Conservation (phyloP, 176 grass and related monocot genomes). For the Bolboschoenus planiculmis region DNA sequence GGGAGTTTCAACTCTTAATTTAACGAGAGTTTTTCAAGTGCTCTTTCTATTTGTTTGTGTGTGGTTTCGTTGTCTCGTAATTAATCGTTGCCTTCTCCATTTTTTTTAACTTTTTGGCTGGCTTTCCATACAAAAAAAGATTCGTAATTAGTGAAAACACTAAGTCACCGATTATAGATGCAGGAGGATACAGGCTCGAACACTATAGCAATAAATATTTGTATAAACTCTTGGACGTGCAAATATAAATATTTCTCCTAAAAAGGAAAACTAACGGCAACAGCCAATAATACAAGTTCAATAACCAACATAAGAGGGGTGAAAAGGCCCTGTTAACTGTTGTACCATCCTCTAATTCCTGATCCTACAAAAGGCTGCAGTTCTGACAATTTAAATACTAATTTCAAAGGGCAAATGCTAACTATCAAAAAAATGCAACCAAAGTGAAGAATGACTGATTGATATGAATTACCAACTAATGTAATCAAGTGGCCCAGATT, state of each 20-base stretch:
- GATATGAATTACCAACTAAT: slow-evolving; percentile 6
- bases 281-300: not conserved
- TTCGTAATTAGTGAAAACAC: too few species aligned
- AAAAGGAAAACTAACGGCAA: not conserved
- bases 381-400: not conserved
- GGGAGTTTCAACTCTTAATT: not conserved
- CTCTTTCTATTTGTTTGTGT: not conserved
- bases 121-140: too few species aligned
- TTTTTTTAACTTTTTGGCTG: too few species aligned
- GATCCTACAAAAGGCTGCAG: not conserved
- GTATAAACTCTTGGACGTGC: not conserved
- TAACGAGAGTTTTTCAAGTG: not conserved
- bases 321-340: not conserved
- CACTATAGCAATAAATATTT: not conserved
- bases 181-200: not conserved
- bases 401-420: not conserved
- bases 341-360: not conserved
- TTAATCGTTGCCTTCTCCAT: too few species aligned
- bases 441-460: not conserved
- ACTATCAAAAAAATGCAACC: not conserved
- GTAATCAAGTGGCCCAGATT: not conserved
- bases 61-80: too few species aligned
- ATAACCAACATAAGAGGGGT: not conserved
- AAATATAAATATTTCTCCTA: not conserved
- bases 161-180: not conserved